These are phyloP conservation scores for Cercophora samala DNA, from an alignment of 495 filamentous ascomycete genomes.

Conservation along the genomic window DNA sequence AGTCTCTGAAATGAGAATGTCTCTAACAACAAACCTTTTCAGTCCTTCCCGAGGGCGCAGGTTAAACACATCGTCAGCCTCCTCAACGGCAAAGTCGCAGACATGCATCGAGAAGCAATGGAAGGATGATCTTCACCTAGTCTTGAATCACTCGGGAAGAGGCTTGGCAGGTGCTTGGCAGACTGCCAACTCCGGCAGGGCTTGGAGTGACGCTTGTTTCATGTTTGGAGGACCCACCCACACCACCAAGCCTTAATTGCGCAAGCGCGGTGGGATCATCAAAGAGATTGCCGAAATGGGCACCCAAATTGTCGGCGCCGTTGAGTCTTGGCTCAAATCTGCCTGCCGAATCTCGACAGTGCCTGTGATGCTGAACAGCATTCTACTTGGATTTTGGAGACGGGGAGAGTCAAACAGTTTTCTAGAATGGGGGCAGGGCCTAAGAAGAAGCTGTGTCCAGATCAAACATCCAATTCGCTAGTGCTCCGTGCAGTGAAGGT, in stretches of 20 bases:
- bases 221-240: slow-evolving; percentile 1
- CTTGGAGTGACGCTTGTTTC: background rate
- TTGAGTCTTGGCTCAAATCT: slow-evolving; percentile 4
- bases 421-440: background rate
- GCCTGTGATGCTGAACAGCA: background rate
- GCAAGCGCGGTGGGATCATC: background rate
- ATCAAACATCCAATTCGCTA: background rate
- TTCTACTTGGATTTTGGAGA: background rate
- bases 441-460: background rate
- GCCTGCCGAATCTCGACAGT: background rate
- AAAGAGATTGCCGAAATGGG: slow-evolving; percentile 1
- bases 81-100: too few species aligned
- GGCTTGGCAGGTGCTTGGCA: background rate
- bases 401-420: background rate
- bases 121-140: background rate
- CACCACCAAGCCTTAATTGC: background rate
- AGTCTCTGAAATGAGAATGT: background rate
- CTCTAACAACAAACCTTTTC: background rate
- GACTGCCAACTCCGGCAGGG: background rate
- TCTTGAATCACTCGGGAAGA: background rate
- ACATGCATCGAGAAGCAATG: background rate
- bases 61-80: too few species aligned
- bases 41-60: background rate
- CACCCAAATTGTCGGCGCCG: background rate
- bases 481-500: background rate